Evolutionary conservation across 345 rosid species (phyloP), one percentile per base, ranked within the genome.

Genomic region (Cardamine occulta): DNA sequence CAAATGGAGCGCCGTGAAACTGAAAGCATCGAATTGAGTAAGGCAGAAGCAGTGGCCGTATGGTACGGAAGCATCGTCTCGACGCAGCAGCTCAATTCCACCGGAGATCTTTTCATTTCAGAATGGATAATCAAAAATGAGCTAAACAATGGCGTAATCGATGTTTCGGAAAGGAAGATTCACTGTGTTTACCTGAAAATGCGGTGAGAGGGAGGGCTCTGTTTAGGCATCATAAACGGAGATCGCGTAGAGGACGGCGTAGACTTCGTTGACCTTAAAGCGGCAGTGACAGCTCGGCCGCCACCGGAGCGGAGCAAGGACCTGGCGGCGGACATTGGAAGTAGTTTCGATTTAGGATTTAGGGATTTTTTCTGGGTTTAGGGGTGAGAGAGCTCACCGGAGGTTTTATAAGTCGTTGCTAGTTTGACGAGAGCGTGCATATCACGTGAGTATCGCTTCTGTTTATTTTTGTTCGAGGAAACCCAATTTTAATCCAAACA

Each of bases 61-160:
- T 93, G 96, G 76, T 87, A 87, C 59, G 98, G 98, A 71, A 89
- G 68, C 90, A 91, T 73, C 18, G 97, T 82, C 76, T 89, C 96
- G 17, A 87, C 83, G 67, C 95, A 87, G 80, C 83, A 86, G 84
- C 97, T 88, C 86, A 89, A 31, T 82, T 85, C 90, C 75, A 89
- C 86, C 17, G 96, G 93, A 12, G 89, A 88, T 82, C 98, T 93
- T 67, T 34, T 3, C 6, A 52, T 34, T 31, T 21, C 15, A 8
- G 8, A 19, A 28, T 2, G 5, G 0, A 35, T 8, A 63, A 56
- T 19, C 44, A 32, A n/a, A 17, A 12, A 13, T 47, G 37, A 77
- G 62, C 28, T 56, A 0, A 31, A n/a, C 40, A 2, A 6, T 0
- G n/a, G n/a, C 26, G 12, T 5, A 60, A 48, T 57, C 32, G 9